A percentile compares a stretch with the other conserved stretches of the same genome.
These are phyloP conservation scores for Neofusicoccum laricinum DNA, from an alignment of 2,329 filamentous ascomycete species.

Conservation along the genomic window DNA sequence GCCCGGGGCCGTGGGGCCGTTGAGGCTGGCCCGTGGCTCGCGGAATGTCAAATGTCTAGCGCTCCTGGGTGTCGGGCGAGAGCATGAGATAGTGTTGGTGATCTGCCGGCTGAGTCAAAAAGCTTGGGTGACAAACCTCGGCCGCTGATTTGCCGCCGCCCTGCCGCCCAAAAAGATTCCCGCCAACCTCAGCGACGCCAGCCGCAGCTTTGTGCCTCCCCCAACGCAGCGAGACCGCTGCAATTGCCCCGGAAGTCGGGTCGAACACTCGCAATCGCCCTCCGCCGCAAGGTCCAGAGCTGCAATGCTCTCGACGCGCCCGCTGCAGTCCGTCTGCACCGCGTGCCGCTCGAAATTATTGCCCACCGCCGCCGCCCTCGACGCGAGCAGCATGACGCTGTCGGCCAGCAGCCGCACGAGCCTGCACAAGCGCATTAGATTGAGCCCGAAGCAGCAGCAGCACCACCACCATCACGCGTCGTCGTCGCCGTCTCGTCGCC, in stretches of 20 bases:
- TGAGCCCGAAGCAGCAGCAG: not conserved
- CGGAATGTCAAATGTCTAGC: not conserved
- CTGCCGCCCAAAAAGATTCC: conserved; percentile 1
- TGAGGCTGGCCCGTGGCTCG: not conserved
- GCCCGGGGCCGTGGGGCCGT: not conserved
- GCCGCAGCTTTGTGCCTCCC: not conserved
- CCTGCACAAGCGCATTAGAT: not conserved
- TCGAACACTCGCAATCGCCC: not conserved
- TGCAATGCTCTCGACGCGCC: conserved; percentile 10
- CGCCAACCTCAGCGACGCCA: not conserved
- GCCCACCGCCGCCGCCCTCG: not conserved
- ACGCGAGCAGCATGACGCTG: not conserved
- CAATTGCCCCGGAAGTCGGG: not conserved
- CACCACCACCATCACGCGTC: not conserved
- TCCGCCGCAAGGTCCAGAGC: not conserved
- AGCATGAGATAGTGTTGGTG: not conserved
- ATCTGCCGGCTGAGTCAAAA: conserved; percentile 1
- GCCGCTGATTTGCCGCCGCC: conserved; percentile 6
- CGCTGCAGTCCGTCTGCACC: conserved; percentile 11
- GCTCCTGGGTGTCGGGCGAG: not conserved
- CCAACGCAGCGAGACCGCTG: not conserved
- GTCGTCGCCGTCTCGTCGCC: not conserved
- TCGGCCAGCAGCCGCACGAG: not conserved
- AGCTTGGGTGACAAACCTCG: conserved; percentile 1
- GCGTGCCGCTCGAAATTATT: conserved; percentile 9